Percentiles rank a stretch among this genome's conserved stretches.
phyloP scores from a whole-genome alignment of 2,329 filamentous ascomycete genomes.

The Saccharata proteae region DNA sequence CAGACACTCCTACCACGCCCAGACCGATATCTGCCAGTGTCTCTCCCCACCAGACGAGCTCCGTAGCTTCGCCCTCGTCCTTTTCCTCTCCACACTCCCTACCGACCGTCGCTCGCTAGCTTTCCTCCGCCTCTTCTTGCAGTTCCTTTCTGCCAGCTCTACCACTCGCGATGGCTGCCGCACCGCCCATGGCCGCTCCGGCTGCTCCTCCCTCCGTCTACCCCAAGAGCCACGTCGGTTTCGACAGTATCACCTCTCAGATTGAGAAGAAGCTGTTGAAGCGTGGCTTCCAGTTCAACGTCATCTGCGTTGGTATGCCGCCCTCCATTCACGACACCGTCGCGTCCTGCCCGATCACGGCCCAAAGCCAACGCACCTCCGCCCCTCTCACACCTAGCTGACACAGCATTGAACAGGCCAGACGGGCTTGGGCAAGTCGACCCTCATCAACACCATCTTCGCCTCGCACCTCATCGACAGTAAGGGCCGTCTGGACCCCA shows the following conservation, averaged over 20 bases:
- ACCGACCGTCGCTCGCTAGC: slow-evolving; percentile 7
- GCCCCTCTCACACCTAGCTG: slow-evolving; percentile 12
- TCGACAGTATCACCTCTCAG: slow-evolving; percentile 99
- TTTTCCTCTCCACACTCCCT: slow-evolving; percentile 11
- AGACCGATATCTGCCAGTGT: too few relatives aligned
- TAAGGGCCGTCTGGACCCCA: slow-evolving; percentile 85
- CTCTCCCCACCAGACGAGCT: slow-evolving; percentile 12
- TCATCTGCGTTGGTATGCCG: slow-evolving; percentile 93
- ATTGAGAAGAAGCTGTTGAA: slow-evolving; percentile 99
- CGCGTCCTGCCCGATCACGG: neutral
- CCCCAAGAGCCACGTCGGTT: slow-evolving; percentile 97
- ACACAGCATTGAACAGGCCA: slow-evolving; percentile 52
- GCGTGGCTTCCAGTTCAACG: slow-evolving; percentile 99
- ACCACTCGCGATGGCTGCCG: slow-evolving; percentile 45
- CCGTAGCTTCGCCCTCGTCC: slow-evolving; percentile 10
- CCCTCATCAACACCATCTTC: slow-evolving; percentile 99
- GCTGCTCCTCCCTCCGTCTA: slow-evolving; percentile 49
- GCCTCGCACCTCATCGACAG: slow-evolving; percentile 98
- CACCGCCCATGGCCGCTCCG: slow-evolving; percentile 37
- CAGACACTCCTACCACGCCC: too few relatives aligned
- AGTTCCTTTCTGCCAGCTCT: slow-evolving; percentile 10
- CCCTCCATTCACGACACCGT: neutral
- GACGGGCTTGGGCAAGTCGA: slow-evolving; percentile 97
- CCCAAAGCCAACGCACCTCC: slow-evolving; percentile 18
- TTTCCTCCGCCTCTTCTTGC: slow-evolving; percentile 5